These are phyloP conservation scores for Pleurotus cornucopiae DNA, from an alignment of 768 basidiomycete species.

Conservation along the genomic window DNA sequence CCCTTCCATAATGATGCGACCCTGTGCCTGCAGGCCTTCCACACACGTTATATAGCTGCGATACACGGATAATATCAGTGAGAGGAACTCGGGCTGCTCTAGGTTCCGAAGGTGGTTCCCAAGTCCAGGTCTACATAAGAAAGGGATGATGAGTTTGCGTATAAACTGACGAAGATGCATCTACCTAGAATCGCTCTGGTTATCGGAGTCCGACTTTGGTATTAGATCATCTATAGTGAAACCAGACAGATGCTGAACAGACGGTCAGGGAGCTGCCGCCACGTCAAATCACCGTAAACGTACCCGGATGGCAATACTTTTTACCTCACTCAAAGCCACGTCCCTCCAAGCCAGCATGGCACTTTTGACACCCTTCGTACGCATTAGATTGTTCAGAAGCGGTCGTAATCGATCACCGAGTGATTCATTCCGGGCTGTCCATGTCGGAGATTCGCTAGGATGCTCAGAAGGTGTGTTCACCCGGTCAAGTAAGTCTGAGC, in stretches of 20 bases:
- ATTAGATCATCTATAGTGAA: conserved; percentile 47
- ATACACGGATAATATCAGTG: conserved; percentile 59
- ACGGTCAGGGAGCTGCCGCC: no score
- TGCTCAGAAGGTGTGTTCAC: conserved; percentile 24
- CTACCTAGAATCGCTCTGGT: background rate
- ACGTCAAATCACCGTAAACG: conserved; percentile 17
- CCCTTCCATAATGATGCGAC: conserved; percentile 51
- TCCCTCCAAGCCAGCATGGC: conserved; percentile 68
- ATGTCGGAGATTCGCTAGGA: conserved; percentile 10
- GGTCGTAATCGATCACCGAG: conserved; percentile 67
- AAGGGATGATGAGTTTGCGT: conserved; percentile 5
- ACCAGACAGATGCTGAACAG: conserved; percentile 31
- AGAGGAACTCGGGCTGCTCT: conserved; percentile 65
- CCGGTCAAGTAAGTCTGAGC: conserved; percentile 59
- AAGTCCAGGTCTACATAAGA: conserved; percentile 33
- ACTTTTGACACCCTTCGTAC: conserved; percentile 69
- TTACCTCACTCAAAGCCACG: conserved; percentile 58
- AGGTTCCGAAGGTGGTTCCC: conserved; percentile 59
- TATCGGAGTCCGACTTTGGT: background rate
- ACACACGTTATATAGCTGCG: conserved; percentile 58
- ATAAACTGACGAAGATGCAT: background rate
- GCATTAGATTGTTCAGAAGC: conserved; percentile 69
- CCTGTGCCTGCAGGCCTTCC: conserved; percentile 63
- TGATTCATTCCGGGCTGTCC: conserved; percentile 31
- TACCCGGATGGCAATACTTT: conserved; percentile 55